phyloP scores from a whole-genome alignment of 371 early-diverging fungal species.

The Nematocida sp. region DNA sequence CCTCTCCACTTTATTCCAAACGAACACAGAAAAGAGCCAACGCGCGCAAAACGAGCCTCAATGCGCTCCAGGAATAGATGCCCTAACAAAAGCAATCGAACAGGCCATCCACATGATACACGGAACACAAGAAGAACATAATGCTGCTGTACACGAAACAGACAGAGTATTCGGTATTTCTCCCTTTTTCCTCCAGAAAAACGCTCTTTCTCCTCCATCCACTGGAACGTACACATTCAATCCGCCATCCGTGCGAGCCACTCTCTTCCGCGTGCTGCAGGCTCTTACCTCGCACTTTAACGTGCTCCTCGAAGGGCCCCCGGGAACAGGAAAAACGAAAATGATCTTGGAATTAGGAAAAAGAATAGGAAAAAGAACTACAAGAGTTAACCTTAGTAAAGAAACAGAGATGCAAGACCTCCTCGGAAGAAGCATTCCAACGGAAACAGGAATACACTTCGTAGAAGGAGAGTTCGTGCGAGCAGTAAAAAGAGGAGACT shows the following conservation, averaged over 20 bases:
- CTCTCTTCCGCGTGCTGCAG: constrained; percentile 82
- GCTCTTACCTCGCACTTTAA: constrained; percentile 76
- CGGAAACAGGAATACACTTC: constrained; percentile 54
- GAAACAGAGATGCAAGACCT: constrained; percentile 98
- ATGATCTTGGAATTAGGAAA: constrained; percentile 79
- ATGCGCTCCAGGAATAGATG: too few species aligned
- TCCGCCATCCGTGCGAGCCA: constrained; percentile 67
- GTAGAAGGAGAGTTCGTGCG: constrained; percentile 81
- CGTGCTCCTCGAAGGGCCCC: constrained; percentile 88
- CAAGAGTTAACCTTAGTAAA: constrained; percentile 93
- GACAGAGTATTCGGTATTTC: constrained; percentile 16
- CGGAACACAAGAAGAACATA: constrained; percentile 1
- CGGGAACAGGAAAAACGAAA: constrained; percentile 94
- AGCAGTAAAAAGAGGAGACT: constrained; percentile 86
- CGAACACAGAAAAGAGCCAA: not conserved
- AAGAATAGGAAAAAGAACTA: constrained; percentile 72
- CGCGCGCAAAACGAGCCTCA: not conserved
- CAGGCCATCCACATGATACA: not conserved
- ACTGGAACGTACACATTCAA: constrained; percentile 27
- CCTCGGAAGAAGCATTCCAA: constrained; percentile 72
- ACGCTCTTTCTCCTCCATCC: not conserved
- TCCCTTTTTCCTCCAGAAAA: constrained; percentile 29
- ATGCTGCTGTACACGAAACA: constrained; percentile 1
- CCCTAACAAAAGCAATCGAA: not conserved
- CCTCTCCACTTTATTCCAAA: not conserved